These are phyloP conservation scores for Xylaria sp. DNA, from an alignment of 2,329 filamentous ascomycete species.

Conservation along the genomic window DNA sequence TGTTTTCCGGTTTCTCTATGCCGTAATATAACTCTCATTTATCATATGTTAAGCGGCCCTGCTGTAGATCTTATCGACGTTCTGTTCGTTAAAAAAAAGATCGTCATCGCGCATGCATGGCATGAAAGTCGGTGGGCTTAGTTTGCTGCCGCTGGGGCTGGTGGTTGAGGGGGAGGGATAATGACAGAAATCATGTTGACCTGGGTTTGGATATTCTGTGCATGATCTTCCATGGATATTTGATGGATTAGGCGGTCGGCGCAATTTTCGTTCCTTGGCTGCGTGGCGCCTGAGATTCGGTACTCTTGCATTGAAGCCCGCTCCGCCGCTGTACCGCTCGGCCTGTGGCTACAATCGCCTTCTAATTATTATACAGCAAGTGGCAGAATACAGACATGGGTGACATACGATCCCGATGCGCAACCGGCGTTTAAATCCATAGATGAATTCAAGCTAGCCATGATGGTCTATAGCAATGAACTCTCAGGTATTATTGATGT, in stretches of 20 bases:
- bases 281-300: conserved; percentile 22
- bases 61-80: not conserved
- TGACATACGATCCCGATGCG: conserved; percentile 34
- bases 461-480: not conserved
- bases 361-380: conserved; percentile 10
- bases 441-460: conserved; percentile 26
- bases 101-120: not conserved
- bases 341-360: conserved; percentile 32
- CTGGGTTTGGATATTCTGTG: conserved; percentile 12
- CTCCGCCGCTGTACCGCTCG: conserved; percentile 26
- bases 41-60: not conserved
- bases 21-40: not conserved
- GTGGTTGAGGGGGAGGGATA: not conserved
- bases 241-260: conserved; percentile 22
- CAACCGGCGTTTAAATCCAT: conserved; percentile 26
- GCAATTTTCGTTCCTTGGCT: conserved; percentile 19
- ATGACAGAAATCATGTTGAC: conserved; percentile 7
- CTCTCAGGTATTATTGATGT: not conserved
- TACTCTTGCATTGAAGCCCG: conserved; percentile 22
- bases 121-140: not conserved
- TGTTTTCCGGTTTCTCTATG: not conserved
- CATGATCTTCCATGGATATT: conserved; percentile 16
- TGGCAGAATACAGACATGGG: not conserved
- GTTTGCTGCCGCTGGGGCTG: not conserved
- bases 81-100: not conserved